Conservation (phyloP, 2,329 filamentous ascomycete genomes). For the Aspergillus latus region DNA sequence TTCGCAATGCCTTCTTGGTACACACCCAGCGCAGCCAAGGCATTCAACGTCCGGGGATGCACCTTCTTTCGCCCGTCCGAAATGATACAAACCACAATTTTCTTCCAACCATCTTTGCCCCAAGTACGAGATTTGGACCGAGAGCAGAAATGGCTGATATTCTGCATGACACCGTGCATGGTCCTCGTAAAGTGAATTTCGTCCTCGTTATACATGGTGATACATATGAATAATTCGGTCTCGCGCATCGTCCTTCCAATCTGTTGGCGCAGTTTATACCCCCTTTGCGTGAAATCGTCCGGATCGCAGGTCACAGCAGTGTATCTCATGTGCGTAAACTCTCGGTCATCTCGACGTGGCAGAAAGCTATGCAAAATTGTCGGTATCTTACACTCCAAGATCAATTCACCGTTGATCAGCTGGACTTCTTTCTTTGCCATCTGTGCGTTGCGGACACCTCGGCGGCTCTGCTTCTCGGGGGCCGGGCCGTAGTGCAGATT, state of each 20-base stretch:
- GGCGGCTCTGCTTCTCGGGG: conserved; percentile 79
- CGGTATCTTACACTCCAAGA: conserved; percentile 97
- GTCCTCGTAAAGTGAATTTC: conserved; percentile 95
- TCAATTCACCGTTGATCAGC: conserved; percentile 95
- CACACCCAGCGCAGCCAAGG: conserved; percentile 91
- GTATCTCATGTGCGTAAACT: conserved; percentile 99
- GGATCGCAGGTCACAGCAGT: conserved; percentile 98
- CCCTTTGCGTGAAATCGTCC: conserved; percentile 83
- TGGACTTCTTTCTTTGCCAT: conserved; percentile 92
- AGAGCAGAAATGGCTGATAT: conserved; percentile 94
- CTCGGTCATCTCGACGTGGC: conserved; percentile 84
- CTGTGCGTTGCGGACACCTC: conserved; percentile 82
- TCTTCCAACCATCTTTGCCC: conserved; percentile 97
- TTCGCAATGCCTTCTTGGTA: conserved; percentile 99
- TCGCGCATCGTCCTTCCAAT: conserved; percentile 81
- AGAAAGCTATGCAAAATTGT: conserved; percentile 97
- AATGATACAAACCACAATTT: conserved; percentile 97
- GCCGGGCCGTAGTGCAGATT: conserved; percentile 79
- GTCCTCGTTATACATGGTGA: conserved; percentile 99
- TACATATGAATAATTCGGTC: conserved; percentile 92
- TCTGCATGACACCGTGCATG: conserved; percentile 99
- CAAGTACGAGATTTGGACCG: conserved; percentile 89
- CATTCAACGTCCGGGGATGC: conserved; percentile 88
- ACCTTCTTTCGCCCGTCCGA: conserved; percentile 93
- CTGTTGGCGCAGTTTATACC: conserved; percentile 90